Base-by-base conservation (phyloP, 2,329 filamentous ascomycete species). In the Magnaporthales sp. region DNA sequence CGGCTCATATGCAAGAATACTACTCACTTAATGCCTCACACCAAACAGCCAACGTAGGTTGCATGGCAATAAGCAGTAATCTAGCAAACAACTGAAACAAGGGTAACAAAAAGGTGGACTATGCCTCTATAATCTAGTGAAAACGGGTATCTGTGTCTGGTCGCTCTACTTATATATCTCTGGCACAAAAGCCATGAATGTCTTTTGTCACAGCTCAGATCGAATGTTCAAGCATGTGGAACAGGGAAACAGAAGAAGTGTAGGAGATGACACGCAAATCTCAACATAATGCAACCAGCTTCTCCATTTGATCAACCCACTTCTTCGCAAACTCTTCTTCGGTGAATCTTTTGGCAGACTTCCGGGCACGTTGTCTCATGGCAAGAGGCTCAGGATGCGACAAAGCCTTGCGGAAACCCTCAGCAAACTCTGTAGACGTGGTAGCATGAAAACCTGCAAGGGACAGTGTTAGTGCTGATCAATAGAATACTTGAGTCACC, bases 331-430 rank as follows among this genome's bases (percentile, higher is more conserved):
- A 99, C 68, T 90, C 91, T 72, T 90, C 88, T 73, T 97, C 94
- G 0, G 91, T 93, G 74, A 99, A 99, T 62, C 95, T 82, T 77
- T 86, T 85, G 1, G 93, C 91, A 6, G 92, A 96, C 71, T 85
- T 81, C 51, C 93, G 84, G 0, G 95, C 94, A 67, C 94, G 83
- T 32, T 83, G 77, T 26, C 95, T 85, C 81, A 97, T 91, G 0
- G 86, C 87, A 19, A 93, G 77, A 24, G 89, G 90, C 68, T 97
- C 86, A 15, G 87, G 81, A 4, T 95, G 80, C 0, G 84, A 84
- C 7, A 98, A 79, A 0, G 93, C 94, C 74, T 90, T 86, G 69
- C 89, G 87, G 74, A 93, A 99, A 0, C 86, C 91, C 11, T 86
- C 81, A 0, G 94, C 92, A 74, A 96, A 99, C 68, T 97, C 90